phyloP scores from a whole-genome alignment of 2,329 filamentous ascomycete species.

The Aspergillus glaucus region DNA sequence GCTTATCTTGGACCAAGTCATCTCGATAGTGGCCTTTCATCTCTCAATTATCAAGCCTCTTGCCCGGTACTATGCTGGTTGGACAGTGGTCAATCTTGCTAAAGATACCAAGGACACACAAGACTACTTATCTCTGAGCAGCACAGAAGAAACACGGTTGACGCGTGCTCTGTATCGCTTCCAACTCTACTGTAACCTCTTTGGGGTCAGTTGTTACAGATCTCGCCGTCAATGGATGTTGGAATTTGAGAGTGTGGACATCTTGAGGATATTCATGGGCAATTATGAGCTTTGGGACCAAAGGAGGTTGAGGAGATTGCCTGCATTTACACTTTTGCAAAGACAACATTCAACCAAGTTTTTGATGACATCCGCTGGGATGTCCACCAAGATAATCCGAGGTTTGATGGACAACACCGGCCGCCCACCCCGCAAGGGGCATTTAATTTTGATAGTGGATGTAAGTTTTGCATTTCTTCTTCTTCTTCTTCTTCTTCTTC shows the following conservation, averaged over 20 bases:
- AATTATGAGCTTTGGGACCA: neutral
- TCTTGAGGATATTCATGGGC: neutral
- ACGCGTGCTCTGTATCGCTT: conserved; percentile 11
- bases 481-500: too few relatives aligned
- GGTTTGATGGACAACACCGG: conserved; percentile 1
- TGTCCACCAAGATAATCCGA: conserved; percentile 8
- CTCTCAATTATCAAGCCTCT: neutral
- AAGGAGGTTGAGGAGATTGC: neutral
- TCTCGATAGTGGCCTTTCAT: conserved; percentile 6
- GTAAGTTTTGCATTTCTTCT: neutral
- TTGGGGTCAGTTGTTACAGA: neutral
- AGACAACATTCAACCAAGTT: neutral
- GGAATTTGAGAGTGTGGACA: neutral
- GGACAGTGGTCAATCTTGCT: neutral
- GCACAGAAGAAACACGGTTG: conserved; percentile 5
- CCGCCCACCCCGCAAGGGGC: neutral
- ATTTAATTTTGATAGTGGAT: neutral
- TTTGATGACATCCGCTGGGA: neutral
- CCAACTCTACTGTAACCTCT: conserved; percentile 9
- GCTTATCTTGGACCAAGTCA: neutral
- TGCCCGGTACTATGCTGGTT: neutral
- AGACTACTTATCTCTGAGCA: too few relatives aligned
- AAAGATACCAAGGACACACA: neutral
- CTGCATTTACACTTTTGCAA: neutral
- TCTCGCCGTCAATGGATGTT: too few relatives aligned